These are phyloP conservation scores for Cryptococcus wingfieldii DNA, from an alignment of 1,284 basidiomycete species.

Conservation along the genomic window DNA sequence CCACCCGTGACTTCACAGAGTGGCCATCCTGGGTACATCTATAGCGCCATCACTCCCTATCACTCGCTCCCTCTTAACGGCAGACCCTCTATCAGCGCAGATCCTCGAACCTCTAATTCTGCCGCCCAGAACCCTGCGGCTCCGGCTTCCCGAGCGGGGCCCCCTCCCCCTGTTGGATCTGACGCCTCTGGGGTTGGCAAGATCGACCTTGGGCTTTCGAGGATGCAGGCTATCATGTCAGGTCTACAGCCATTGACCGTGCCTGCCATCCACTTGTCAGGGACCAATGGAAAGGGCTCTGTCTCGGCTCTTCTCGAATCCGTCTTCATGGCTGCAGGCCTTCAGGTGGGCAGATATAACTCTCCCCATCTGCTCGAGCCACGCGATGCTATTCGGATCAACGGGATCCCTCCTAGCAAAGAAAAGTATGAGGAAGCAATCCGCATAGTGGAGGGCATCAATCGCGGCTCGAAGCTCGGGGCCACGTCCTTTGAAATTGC, in stretches of 20 bases:
- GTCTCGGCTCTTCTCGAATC: conserved; percentile 79
- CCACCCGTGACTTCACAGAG: too few relatives aligned
- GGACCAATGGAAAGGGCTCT: conserved; percentile 97
- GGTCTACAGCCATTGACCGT: conserved; percentile 64
- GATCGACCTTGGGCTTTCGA: conserved; percentile 73
- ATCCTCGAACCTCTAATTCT: too few relatives aligned
- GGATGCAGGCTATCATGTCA: conserved; percentile 60
- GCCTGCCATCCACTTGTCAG: conserved; percentile 87
- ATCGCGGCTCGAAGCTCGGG: conserved; percentile 52
- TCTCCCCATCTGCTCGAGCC: conserved; percentile 82
- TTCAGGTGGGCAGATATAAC: conserved; percentile 80
- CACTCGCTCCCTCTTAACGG: too few relatives aligned
- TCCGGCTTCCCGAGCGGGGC: neutral
- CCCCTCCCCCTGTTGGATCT: neutral
- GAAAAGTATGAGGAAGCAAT: conserved; percentile 56
- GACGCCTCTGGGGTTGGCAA: conserved; percentile 23
- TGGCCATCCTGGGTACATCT: too few relatives aligned
- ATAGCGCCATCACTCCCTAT: too few relatives aligned
- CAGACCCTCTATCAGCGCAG: too few relatives aligned
- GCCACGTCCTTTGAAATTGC: conserved; percentile 79
- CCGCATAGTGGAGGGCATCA: conserved; percentile 56
- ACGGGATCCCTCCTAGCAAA: conserved; percentile 57
- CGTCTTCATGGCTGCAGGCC: conserved; percentile 59
- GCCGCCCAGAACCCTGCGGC: too few relatives aligned
- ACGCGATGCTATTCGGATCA: conserved; percentile 71